These are phyloP conservation scores for Leptographium flavum DNA, from an alignment of 2,329 filamentous ascomycete species.

Conservation along the genomic window DNA sequence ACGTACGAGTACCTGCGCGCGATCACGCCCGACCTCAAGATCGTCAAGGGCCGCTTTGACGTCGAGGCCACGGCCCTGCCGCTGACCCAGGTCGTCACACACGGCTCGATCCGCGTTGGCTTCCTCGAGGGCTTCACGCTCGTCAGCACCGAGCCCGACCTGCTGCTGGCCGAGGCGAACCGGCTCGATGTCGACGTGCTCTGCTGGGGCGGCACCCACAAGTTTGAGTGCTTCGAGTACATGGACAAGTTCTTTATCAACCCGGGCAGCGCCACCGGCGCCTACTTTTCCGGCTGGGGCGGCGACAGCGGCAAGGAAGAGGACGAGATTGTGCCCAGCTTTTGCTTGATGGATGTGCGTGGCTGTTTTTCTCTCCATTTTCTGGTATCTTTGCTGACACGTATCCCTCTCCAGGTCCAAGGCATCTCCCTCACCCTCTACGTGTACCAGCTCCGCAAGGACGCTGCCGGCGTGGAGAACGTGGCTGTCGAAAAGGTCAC, in stretches of 20 bases:
- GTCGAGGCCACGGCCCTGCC: slow-evolving; percentile 52
- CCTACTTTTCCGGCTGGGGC: slow-evolving; percentile 43
- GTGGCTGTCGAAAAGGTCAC: slow-evolving; percentile 79
- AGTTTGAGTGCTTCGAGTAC: slow-evolving; percentile 58
- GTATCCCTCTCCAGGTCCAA: slow-evolving; percentile 62
- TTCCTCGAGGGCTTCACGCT: slow-evolving; percentile 57
- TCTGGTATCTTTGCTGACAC: slow-evolving; percentile 9
- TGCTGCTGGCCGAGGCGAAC: slow-evolving; percentile 53
- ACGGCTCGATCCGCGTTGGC: slow-evolving; percentile 50
- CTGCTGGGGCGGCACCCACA: slow-evolving; percentile 54
- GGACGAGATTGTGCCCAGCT: slow-evolving; percentile 76
- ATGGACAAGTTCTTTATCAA: slow-evolving; percentile 65
- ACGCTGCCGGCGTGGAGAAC: slow-evolving; percentile 61
- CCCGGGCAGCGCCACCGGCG: slow-evolving; percentile 51
- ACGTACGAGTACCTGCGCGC: slow-evolving; percentile 71
- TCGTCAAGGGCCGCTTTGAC: slow-evolving; percentile 53
- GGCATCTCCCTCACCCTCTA: slow-evolving; percentile 92
- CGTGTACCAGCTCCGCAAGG: slow-evolving; percentile 75
- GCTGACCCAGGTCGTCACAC: slow-evolving; percentile 50
- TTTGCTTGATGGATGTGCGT: slow-evolving; percentile 95
- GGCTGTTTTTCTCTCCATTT: not conserved
- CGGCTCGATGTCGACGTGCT: slow-evolving; percentile 54
- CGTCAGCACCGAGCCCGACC: slow-evolving; percentile 51
- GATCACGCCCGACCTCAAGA: slow-evolving; percentile 58
- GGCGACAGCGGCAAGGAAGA: slow-evolving; percentile 55